These are phyloP conservation scores for Luzula sylvatica DNA, from an alignment of 176 grass and related monocot species.

Conservation along the genomic window DNA sequence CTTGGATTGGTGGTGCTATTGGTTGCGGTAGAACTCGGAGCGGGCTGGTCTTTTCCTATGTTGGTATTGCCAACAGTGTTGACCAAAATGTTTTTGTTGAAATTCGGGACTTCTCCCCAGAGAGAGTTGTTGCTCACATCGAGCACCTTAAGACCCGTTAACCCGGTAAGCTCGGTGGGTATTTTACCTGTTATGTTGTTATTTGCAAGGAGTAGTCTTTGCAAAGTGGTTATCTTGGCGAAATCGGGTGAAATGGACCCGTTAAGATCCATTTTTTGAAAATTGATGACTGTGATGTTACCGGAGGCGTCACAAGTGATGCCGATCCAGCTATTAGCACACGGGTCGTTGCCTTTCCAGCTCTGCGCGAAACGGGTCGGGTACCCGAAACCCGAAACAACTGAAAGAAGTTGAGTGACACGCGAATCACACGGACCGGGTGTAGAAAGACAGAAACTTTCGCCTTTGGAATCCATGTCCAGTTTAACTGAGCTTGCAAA, in stretches of 20 bases:
- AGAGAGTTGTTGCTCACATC: constrained; percentile 37
- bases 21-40: constrained; percentile 14
- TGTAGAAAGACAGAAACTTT: constrained; percentile 20
- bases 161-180: background rate
- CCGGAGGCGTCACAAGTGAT: constrained; percentile 21
- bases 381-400: constrained; percentile 17
- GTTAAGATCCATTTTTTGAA: constrained; percentile 22
- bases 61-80: constrained; percentile 28
- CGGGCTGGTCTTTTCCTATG: constrained; percentile 42
- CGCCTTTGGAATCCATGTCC: background rate
- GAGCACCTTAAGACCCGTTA: constrained; percentile 18
- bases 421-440: constrained; percentile 13
- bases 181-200: constrained; percentile 23
- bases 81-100: constrained; percentile 17
- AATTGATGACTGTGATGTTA: constrained; percentile 22
- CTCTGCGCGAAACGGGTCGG: constrained; percentile 3
- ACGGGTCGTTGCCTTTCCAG: constrained; percentile 36
- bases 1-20: background rate
- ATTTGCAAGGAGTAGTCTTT: constrained; percentile 17
- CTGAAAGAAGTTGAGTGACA: constrained; percentile 12
- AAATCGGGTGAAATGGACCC: constrained; percentile 26
- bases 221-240: constrained; percentile 10
- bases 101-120: constrained; percentile 22
- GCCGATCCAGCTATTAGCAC: constrained; percentile 16
- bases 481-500: constrained; percentile 17